These are phyloP conservation scores for Borealophlyctis nickersoniae DNA, from an alignment of 192 early-diverging fungal species.

Conservation along the genomic window DNA sequence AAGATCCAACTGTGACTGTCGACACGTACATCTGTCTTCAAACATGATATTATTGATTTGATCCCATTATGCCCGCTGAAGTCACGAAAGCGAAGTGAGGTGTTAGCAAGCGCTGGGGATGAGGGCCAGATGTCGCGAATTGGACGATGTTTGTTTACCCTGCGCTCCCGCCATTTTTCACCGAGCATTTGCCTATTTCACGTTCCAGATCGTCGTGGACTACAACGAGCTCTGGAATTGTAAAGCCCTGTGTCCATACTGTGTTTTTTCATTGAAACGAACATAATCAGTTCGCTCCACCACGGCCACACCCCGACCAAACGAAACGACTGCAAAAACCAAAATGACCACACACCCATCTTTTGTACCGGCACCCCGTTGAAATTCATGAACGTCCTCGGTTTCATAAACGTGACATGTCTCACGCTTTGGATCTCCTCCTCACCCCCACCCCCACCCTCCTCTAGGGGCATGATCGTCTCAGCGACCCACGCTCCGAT, in stretches of 20 bases:
- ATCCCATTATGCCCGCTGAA: slow-evolving; percentile 70
- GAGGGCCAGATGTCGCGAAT: background rate
- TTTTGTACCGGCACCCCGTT: slow-evolving; percentile 57
- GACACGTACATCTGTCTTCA: slow-evolving; percentile 54
- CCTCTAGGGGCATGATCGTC: background rate
- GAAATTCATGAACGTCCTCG: slow-evolving; percentile 67
- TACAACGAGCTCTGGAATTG: slow-evolving; percentile 47
- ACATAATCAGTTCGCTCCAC: background rate
- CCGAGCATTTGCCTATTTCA: slow-evolving; percentile 56
- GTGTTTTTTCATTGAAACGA: background rate
- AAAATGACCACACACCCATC: slow-evolving; percentile 49
- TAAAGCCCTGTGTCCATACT: slow-evolving; percentile 49
- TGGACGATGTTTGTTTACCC: slow-evolving; percentile 32
- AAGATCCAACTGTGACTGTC: no score
- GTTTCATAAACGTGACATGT: slow-evolving; percentile 59
- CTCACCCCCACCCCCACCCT: background rate
- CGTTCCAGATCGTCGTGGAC: slow-evolving; percentile 75
- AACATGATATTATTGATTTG: slow-evolving; percentile 56
- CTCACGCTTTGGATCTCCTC: background rate
- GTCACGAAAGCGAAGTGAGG: background rate
- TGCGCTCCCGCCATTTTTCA: slow-evolving; percentile 61
- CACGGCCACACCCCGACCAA: background rate
- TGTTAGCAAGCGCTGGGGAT: no score
- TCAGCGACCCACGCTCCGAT: slow-evolving; percentile 1
- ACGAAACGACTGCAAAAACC: background rate